These are phyloP conservation scores for Tirmania nivea DNA, from an alignment of 495 filamentous ascomycete genomes.

Conservation along the genomic window DNA sequence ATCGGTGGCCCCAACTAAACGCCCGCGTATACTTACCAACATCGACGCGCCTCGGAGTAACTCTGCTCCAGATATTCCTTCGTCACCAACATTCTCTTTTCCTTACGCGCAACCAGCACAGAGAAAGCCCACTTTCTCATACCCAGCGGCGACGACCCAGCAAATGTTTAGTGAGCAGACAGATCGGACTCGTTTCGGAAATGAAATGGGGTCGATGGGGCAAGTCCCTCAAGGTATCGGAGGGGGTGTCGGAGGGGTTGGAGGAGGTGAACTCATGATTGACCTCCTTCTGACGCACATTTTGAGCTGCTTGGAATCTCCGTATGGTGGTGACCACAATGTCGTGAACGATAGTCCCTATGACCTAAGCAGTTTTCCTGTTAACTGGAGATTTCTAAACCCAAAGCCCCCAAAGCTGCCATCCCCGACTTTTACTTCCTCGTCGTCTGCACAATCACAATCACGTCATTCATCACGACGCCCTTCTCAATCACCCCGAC, in stretches of 20 bases:
- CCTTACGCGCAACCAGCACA: too few species aligned
- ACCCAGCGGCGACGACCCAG: neutral
- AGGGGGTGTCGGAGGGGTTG: neutral
- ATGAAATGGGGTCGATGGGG: too few species aligned
- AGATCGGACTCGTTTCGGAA: too few species aligned
- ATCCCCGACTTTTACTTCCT: neutral
- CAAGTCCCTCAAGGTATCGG: neutral
- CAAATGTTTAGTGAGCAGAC: too few species aligned
- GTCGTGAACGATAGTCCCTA: neutral
- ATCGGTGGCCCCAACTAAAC: neutral
- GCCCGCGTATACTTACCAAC: neutral
- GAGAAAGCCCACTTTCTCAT: too few species aligned
- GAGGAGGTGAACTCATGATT: neutral
- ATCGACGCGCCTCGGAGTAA: neutral
- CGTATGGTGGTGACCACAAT: conserved; percentile 2
- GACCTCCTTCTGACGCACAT: conserved; percentile 2
- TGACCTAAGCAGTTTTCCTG: neutral
- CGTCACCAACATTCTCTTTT: neutral
- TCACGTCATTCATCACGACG: neutral
- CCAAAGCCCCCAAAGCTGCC: neutral
- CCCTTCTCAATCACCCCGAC: neutral
- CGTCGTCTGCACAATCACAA: too few species aligned
- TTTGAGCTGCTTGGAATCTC: conserved; percentile 1
- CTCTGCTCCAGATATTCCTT: neutral
- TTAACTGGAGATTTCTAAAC: neutral